A percentile compares a stretch with the other conserved stretches of the same genome.
phyloP scores from a whole-genome alignment of 73 alveolate species.

The Stentor roeselii region DNA sequence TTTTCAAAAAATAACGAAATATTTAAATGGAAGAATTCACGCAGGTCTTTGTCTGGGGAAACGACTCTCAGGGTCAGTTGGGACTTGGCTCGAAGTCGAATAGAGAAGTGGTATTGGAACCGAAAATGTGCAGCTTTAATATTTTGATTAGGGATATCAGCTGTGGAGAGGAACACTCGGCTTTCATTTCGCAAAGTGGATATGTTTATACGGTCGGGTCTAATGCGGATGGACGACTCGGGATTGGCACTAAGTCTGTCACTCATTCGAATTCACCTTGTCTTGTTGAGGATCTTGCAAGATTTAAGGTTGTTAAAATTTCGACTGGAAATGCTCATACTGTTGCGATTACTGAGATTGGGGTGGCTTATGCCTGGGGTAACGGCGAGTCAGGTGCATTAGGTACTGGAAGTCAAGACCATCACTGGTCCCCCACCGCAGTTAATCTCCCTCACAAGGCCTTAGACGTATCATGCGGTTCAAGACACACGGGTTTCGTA shows the following conservation, averaged over 20 bases:
- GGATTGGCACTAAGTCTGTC: conserved; percentile 37
- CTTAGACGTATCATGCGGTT: conserved; percentile 50
- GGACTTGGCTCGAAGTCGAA: conserved; percentile 45
- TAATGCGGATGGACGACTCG: conserved; percentile 69
- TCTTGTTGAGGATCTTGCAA: conserved; percentile 45
- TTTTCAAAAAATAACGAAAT: too few species aligned
- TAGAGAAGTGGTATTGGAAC: conserved; percentile 36
- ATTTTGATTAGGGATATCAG: conserved; percentile 41
- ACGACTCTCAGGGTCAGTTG: conserved; percentile 30
- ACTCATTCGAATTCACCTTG: background rate
- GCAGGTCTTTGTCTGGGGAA: conserved; percentile 23
- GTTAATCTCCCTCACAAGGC: conserved; percentile 30
- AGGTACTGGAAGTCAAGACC: conserved; percentile 43
- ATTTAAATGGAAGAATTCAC: conserved; percentile 22
- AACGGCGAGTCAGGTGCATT: conserved; percentile 48
- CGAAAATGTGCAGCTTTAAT: conserved; percentile 49
- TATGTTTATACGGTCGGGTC: conserved; percentile 67
- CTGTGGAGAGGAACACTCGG: conserved; percentile 69
- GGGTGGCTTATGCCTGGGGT: conserved; percentile 74
- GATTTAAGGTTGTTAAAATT: conserved; percentile 42
- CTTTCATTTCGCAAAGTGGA: conserved; percentile 46
- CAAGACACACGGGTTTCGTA: conserved; percentile 33
- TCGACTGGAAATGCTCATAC: conserved; percentile 57
- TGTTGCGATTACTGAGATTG: conserved; percentile 42
- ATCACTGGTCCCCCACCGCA: conserved; percentile 38